A percentile compares a stretch with the other conserved stretches of the same genome.
Evolutionary conservation across 1,284 basidiomycete genomes (phyloP).

Genomic region (Calocybe gambosa): DNA sequence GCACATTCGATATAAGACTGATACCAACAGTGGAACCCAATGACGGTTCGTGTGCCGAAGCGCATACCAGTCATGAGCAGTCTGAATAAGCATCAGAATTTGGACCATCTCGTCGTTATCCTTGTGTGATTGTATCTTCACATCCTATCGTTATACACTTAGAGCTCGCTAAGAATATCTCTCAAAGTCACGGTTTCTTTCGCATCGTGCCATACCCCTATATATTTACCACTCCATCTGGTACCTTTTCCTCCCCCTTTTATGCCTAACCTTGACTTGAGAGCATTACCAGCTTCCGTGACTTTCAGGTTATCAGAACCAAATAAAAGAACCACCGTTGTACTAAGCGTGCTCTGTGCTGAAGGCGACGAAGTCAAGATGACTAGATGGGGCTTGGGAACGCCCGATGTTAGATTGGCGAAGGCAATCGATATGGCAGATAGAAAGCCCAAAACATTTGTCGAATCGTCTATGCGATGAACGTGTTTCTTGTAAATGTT

Average conservation of each 20-base stretch:
- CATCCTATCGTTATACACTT: background rate
- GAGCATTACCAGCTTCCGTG: slow-evolving; percentile 50
- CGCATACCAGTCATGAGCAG: too few species aligned
- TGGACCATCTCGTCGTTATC: background rate
- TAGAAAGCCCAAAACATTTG: slow-evolving; percentile 57
- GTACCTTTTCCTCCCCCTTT: slow-evolving; percentile 63
- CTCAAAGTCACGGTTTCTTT: slow-evolving; percentile 36
- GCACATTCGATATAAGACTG: too few species aligned
- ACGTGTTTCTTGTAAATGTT: slow-evolving; percentile 39
- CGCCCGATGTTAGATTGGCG: slow-evolving; percentile 24
- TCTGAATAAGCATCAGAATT: too few species aligned
- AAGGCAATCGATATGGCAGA: slow-evolving; percentile 49
- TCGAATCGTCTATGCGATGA: slow-evolving; percentile 57
- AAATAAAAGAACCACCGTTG: slow-evolving; percentile 53
- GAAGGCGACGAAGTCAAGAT: slow-evolving; percentile 60
- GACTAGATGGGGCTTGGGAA: slow-evolving; percentile 38
- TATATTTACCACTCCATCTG: slow-evolving; percentile 64
- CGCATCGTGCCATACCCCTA: slow-evolving; percentile 44
- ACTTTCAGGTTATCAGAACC: slow-evolving; percentile 55
- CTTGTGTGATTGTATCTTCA: background rate
- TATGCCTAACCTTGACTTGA: slow-evolving; percentile 52
- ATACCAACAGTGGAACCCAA: background rate
- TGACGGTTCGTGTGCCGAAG: background rate
- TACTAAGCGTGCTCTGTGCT: slow-evolving; percentile 41
- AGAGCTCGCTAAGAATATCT: slow-evolving; percentile 31